Conservation (phyloP, 768 basidiomycete species). For the Tremella mesenterica region DNA sequence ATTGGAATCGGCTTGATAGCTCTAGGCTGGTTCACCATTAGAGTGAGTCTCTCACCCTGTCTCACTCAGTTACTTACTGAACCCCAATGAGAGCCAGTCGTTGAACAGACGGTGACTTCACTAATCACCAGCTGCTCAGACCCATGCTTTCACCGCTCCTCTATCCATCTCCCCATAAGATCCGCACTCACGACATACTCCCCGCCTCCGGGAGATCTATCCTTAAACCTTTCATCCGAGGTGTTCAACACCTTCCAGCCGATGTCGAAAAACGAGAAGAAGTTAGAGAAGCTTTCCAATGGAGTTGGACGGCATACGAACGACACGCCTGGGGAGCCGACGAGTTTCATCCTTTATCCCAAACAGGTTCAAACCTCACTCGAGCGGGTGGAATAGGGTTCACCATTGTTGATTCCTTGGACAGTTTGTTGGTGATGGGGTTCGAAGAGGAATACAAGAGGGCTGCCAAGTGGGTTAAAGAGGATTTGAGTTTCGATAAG, state of each 20-base stretch:
- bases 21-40: no score
- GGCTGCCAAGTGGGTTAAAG: conserved; percentile 67
- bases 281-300: conserved; percentile 63
- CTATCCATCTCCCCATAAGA: no score
- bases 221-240: conserved; percentile 6
- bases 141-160: no score
- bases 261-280: conserved; percentile 62
- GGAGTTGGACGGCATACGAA: conserved; percentile 47
- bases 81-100: no score
- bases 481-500: conserved; percentile 62
- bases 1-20: no score
- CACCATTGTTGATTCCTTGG: conserved; percentile 77
- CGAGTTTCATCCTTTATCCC: conserved; percentile 74
- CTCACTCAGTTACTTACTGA: no score
- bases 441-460: conserved; percentile 67
- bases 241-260: conserved; percentile 45
- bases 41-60: no score
- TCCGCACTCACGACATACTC: no score
- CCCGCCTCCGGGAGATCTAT: no score
- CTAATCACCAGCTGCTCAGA: no score
- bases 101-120: no score
- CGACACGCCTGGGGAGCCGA: conserved; percentile 83
- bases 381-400: conserved; percentile 70
- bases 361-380: conserved; percentile 68
- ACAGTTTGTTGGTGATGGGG: conserved; percentile 79